Evolutionary conservation across 345 rosid genomes (phyloP).

Genomic region (Eutrema yunnanense): DNA sequence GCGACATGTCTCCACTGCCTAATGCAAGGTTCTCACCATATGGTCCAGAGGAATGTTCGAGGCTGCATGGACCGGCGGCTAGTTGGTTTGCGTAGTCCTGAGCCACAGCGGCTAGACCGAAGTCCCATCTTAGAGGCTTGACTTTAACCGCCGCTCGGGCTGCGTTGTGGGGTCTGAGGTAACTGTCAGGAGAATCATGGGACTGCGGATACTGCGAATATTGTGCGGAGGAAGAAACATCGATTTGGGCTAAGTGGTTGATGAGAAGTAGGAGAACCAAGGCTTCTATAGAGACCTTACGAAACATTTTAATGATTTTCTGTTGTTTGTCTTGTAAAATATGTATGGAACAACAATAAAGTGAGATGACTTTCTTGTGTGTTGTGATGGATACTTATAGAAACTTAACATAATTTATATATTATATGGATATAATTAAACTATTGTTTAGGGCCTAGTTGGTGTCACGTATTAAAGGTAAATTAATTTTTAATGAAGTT

Average conservation of each 20-base stretch:
- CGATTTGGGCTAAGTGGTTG: slow-evolving; percentile 8
- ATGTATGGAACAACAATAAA: background rate
- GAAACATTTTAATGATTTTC: background rate
- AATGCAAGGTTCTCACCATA: slow-evolving; percentile 63
- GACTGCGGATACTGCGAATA: slow-evolving; percentile 20
- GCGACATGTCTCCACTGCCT: slow-evolving; percentile 34
- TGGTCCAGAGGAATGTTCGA: slow-evolving; percentile 51
- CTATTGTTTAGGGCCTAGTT: slow-evolving; percentile 14
- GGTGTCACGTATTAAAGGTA: slow-evolving; percentile 26
- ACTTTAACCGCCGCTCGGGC: slow-evolving; percentile 43
- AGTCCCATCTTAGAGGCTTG: slow-evolving; percentile 45
- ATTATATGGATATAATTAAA: background rate
- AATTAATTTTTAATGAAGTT: background rate
- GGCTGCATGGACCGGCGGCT: slow-evolving; percentile 31
- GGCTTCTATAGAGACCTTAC: background rate
- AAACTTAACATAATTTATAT: background rate
- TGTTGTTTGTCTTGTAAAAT: background rate
- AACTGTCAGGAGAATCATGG: slow-evolving; percentile 38
- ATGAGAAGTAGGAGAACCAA: slow-evolving; percentile 18
- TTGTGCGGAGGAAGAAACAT: slow-evolving; percentile 10
- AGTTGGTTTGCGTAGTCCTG: slow-evolving; percentile 35
- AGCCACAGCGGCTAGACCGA: slow-evolving; percentile 40
- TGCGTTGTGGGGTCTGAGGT: slow-evolving; percentile 43
- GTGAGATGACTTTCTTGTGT: background rate
- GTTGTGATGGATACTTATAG: slow-evolving; percentile 2